Evolutionary conservation across 257 asterid species (phyloP).

Genomic region (Knoxia roxburghii): DNA sequence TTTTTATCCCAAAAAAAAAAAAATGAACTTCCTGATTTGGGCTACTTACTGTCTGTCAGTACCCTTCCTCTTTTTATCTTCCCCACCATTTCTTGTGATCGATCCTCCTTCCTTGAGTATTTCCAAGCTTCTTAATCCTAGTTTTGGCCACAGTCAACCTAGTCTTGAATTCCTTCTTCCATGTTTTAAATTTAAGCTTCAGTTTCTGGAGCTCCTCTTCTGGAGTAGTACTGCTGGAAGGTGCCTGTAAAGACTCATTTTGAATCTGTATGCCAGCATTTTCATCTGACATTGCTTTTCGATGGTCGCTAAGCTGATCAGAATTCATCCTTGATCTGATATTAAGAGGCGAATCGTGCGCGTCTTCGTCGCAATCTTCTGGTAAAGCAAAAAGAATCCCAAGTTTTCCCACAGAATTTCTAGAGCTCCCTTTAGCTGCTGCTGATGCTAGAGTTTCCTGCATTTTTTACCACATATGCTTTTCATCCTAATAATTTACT

Average conservation of each 20-base stretch:
- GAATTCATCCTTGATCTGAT: slow-evolving; percentile 6
- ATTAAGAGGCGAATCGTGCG: background rate
- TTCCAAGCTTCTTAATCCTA: slow-evolving; percentile 35
- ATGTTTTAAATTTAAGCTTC: slow-evolving; percentile 44
- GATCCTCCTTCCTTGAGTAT: slow-evolving; percentile 23
- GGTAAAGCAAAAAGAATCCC: slow-evolving; percentile 15
- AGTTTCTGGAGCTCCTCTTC: slow-evolving; percentile 40
- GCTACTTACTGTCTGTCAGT: too few relatives aligned
- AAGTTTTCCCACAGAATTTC: slow-evolving; percentile 16
- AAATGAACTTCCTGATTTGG: too few relatives aligned
- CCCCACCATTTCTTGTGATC: slow-evolving; percentile 54
- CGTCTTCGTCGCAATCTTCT: slow-evolving; percentile 5
- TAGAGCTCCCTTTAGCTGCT: slow-evolving; percentile 15
- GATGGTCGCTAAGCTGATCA: slow-evolving; percentile 2
- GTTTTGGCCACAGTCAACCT: slow-evolving; percentile 46
- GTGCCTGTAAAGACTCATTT: slow-evolving; percentile 7
- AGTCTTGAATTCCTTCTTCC: slow-evolving; percentile 57
- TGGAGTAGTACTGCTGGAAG: slow-evolving; percentile 11
- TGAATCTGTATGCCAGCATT: slow-evolving; percentile 9
- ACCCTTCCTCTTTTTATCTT: slow-evolving; percentile 14
- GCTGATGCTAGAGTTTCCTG: slow-evolving; percentile 45
- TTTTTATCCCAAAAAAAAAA: too few relatives aligned
- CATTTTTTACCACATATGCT: slow-evolving; percentile 10
- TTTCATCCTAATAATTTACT: background rate
- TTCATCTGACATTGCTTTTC: slow-evolving; percentile 6